These are phyloP conservation scores for Boletus smithii DNA, from an alignment of 1,284 basidiomycete genomes.

Conservation along the genomic window DNA sequence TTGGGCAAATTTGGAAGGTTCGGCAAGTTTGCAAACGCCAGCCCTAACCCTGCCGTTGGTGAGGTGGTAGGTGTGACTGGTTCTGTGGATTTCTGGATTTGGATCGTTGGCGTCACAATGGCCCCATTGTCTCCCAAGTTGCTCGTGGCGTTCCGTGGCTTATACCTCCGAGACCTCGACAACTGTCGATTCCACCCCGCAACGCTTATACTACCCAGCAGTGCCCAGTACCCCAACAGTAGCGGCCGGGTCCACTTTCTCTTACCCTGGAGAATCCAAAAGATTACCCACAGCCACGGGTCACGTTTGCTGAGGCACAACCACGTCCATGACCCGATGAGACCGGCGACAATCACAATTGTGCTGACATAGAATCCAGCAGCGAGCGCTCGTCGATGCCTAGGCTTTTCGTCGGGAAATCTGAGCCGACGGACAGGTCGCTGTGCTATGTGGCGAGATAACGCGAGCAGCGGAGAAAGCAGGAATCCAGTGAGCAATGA, in stretches of 20 bases:
- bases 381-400: constrained; percentile 83
- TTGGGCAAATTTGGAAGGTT: constrained; percentile 51
- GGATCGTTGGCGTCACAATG: constrained; percentile 24
- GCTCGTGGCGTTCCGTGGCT: constrained; percentile 41
- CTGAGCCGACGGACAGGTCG: constrained; percentile 86
- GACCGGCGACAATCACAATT: constrained; percentile 72
- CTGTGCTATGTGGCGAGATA: constrained; percentile 91
- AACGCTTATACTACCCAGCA: constrained; percentile 78
- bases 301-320: constrained; percentile 85
- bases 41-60: constrained; percentile 34
- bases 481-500: constrained; percentile 90
- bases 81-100: constrained; percentile 24
- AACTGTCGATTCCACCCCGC: constrained; percentile 92
- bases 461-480: constrained; percentile 89
- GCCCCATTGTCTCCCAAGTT: constrained; percentile 35
- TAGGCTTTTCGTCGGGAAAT: constrained; percentile 84
- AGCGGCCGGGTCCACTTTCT: constrained; percentile 80
- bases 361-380: constrained; percentile 83
- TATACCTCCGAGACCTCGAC: constrained; percentile 67
- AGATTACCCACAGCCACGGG: constrained; percentile 86
- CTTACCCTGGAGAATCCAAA: constrained; percentile 72
- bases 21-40: constrained; percentile 53
- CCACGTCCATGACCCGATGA: constrained; percentile 90
- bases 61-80: constrained; percentile 23
- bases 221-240: constrained; percentile 83